Percentiles rank a stretch among this genome's conserved stretches.
Evolutionary conservation across 2,329 filamentous ascomycete genomes (phyloP).

Genomic region (Macrophomina phaseolina): DNA sequence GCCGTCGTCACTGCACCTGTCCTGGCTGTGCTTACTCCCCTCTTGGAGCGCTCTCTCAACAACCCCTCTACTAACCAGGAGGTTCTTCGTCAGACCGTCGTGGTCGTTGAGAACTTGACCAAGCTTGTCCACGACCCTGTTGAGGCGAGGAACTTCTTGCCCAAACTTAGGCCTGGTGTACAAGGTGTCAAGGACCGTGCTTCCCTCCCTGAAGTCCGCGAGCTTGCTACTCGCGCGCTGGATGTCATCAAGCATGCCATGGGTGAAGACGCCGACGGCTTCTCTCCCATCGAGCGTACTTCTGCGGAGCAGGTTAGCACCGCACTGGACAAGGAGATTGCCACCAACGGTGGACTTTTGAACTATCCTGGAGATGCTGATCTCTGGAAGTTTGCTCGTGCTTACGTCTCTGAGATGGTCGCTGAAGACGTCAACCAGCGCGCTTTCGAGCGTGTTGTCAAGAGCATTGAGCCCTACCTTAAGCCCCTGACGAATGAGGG

Average conservation of each 20-base stretch:
- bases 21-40: slow-evolving; percentile 88
- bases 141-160: slow-evolving; percentile 92
- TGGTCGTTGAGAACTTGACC: slow-evolving; percentile 97
- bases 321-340: slow-evolving; percentile 76
- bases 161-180: slow-evolving; percentile 92
- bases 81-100: slow-evolving; percentile 91
- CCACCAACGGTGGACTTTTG: slow-evolving; percentile 68
- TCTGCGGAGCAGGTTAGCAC: slow-evolving; percentile 75
- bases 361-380: slow-evolving; percentile 65
- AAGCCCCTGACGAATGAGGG: slow-evolving; percentile 69
- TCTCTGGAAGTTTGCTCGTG: slow-evolving; percentile 69
- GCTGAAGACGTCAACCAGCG: slow-evolving; percentile 87
- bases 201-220: slow-evolving; percentile 91
- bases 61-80: slow-evolving; percentile 90
- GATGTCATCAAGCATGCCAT: slow-evolving; percentile 93
- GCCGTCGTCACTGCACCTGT: slow-evolving; percentile 95
- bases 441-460: slow-evolving; percentile 73
- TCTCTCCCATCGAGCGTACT: slow-evolving; percentile 69
- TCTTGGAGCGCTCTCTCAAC: slow-evolving; percentile 92
- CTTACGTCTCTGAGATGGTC: slow-evolving; percentile 83
- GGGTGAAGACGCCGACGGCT: slow-evolving; percentile 64
- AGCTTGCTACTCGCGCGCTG: slow-evolving; percentile 81
- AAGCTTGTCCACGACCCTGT: slow-evolving; percentile 96
- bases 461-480: slow-evolving; percentile 76
- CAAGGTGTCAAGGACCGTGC: slow-evolving; percentile 86